phyloP scores from a whole-genome alignment of 2,329 filamentous ascomycete species.

The Lasiodiplodia sp. region DNA sequence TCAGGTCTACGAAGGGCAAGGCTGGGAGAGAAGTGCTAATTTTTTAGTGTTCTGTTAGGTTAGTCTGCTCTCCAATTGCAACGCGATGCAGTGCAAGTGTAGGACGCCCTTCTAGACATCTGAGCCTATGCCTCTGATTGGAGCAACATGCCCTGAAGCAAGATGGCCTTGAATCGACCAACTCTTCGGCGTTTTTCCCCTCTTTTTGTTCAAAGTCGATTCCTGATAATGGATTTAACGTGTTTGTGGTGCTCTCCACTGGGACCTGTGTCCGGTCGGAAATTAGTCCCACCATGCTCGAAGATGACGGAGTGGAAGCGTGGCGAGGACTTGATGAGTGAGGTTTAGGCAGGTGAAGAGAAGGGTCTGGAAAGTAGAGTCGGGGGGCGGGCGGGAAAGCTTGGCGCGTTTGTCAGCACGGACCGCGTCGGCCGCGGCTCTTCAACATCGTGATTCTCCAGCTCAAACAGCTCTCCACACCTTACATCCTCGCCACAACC shows the following conservation, averaged over 20 bases:
- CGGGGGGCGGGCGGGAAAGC: conserved; percentile 8
- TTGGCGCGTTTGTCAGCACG: conserved; percentile 30
- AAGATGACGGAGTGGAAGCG: background rate
- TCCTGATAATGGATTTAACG: background rate
- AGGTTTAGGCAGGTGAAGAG: background rate
- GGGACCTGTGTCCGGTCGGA: background rate
- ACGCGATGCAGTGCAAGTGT: background rate
- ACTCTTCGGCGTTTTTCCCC: background rate
- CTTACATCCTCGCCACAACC: conserved; percentile 18
- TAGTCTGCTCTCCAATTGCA: background rate
- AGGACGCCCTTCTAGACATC: background rate
- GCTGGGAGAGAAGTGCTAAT: background rate
- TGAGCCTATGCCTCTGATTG: background rate
- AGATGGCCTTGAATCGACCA: background rate
- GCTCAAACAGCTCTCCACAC: conserved; percentile 19
- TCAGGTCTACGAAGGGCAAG: background rate
- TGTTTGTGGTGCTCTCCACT: background rate
- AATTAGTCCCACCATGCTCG: background rate
- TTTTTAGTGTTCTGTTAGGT: background rate
- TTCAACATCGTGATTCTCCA: conserved; percentile 21
- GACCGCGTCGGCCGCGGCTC: conserved; percentile 17
- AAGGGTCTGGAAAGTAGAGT: conserved; percentile 10
- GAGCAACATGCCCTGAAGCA: background rate
- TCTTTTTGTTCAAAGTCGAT: background rate
- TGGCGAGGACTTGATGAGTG: background rate